phyloP scores from a whole-genome alignment of 345 rosid species.

The Nephelium lappaceum region DNA sequence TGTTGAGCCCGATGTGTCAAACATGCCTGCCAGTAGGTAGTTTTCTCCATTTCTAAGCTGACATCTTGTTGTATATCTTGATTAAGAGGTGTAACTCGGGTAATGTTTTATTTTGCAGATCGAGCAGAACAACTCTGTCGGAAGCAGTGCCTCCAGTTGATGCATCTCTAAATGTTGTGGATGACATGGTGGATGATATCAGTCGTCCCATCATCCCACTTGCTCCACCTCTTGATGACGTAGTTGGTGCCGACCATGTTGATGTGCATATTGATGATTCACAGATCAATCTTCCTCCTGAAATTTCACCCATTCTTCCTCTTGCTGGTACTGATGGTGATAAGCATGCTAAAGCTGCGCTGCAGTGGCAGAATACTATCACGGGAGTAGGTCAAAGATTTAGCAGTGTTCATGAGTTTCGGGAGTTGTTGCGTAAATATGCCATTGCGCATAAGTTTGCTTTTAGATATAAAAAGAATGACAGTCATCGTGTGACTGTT shows the following conservation, averaged over 20 bases:
- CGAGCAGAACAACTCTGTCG: constrained; percentile 87
- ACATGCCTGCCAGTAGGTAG: constrained; percentile 89
- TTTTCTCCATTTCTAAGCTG: constrained; percentile 26
- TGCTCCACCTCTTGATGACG: constrained; percentile 40
- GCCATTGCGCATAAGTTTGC: constrained; percentile 97
- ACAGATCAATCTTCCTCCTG: constrained; percentile 48
- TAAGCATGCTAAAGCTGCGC: constrained; percentile 70
- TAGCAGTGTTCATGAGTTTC: constrained; percentile 77
- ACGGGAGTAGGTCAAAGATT: constrained; percentile 95
- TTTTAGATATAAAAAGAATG: constrained; percentile 88
- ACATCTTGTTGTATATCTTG: neutral
- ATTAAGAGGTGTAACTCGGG: constrained; percentile 24
- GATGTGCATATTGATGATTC: constrained; percentile 39
- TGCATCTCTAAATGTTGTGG: constrained; percentile 37
- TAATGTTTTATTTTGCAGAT: constrained; percentile 45
- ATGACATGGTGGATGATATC: constrained; percentile 52
- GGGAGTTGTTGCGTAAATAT: constrained; percentile 79
- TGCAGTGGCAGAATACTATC: constrained; percentile 90
- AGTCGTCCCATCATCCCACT: constrained; percentile 41
- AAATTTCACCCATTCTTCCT: constrained; percentile 55
- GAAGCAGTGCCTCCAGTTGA: constrained; percentile 61
- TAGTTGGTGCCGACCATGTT: constrained; percentile 48
- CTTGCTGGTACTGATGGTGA: constrained; percentile 46
- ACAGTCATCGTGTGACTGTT: constrained; percentile 92
- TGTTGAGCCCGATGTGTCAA: constrained; percentile 61